Evolutionary conservation across 192 early-diverging fungal genomes (phyloP), one percentile per base, ranked within the genome.

Genomic region (Chytriomyces hyalinus): DNA sequence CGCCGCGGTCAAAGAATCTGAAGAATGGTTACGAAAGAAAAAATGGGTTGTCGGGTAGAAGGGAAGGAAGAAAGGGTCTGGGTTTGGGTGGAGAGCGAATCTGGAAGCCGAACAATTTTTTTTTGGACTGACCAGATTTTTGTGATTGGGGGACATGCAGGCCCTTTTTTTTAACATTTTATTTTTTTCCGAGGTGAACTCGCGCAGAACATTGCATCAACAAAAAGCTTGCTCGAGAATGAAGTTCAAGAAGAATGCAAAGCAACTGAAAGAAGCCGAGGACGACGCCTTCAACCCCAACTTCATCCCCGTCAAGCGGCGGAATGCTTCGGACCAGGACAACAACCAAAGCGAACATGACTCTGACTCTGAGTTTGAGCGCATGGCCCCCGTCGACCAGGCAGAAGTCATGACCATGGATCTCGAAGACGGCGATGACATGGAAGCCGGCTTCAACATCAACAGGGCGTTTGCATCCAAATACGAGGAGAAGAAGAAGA

Each of bases 401-500:
- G 6, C 63, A 9, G 73, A 75, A 6, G 28, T 75, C 5, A n/a
- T 75, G 9, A 66, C 61, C 6, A 75, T 66, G 61, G 63, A 75
- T 43, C 62, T 65, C 22, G 36, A 43, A 22, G 61, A 75, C 43
- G 13, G 8, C n/a, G 68, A 73, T 15, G 76, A 78, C 64, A 85
- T 82, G 26, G 78, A 74, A 10, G 61, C 46, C 49, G 80, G 28
- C 46, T 82, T 87, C 36, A 80, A 72, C 11, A 75, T 89, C 74
- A 84, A 84, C 77, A 46, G 80, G 73, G 36, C n/a, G 15, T 87
- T 86, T 82, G 93, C 93, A 59, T 75, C 86, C 61, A 86, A 88
- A 69, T 93, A 92, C 79, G 91, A 91, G 59, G 57, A 84, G 13
- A 82, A 78, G 43, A 94, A 94, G 76, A 85, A 86, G 51, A 67